Base-by-base conservation (phyloP, 1,284 basidiomycete genomes). In the Cutaneotrichosporon cutaneum region DNA sequence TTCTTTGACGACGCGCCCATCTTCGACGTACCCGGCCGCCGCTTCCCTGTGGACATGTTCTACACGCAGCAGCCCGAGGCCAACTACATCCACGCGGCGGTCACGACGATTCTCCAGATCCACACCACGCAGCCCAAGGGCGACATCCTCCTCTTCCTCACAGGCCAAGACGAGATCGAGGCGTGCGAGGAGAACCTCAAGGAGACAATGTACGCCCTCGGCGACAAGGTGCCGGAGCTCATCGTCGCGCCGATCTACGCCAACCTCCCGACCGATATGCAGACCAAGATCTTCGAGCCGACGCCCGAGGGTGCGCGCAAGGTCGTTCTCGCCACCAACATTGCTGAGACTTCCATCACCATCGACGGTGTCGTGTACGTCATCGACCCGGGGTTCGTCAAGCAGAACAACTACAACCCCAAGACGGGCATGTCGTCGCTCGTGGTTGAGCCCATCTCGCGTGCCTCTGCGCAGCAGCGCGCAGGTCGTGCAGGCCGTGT, bases 131-230 rank as follows among this genome's bases (percentile, higher is more conserved):
- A 99, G 71, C 94, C 94, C 0, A 91, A 90, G 72, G 96, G 96
- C n/a, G 96, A 99, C 74, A 95, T 99, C 66, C 85, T 99, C 32
- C 92, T 99, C 1, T 99, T 99, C 81, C 84, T 99, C 53, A 99
- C 96, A 0, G 96, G 96, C 68, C 96, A 99, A 84, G 96, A 99
- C 77, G 96, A 99, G 80, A 99, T 99, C 66, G 96, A 99, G 79
- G 90, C 92, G 1, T 94, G 94, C 24, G 90, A 92, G 58, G 95
- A 99, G 81, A 97, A 92, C 74, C 81, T 99, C 51, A 89, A 92
- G 75, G 95, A 99, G 81, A 99, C 96, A 0, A 89, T 93, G 45
- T 87, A 92, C 32, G 90, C 95, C 0, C 82, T 99, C 0, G 95
- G 95, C 22, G 96, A 97, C 82, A 97, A 97, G 81, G 90, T 99